Conservation (phyloP, 176 grass and related monocot species). For the Canna indica region DNA sequence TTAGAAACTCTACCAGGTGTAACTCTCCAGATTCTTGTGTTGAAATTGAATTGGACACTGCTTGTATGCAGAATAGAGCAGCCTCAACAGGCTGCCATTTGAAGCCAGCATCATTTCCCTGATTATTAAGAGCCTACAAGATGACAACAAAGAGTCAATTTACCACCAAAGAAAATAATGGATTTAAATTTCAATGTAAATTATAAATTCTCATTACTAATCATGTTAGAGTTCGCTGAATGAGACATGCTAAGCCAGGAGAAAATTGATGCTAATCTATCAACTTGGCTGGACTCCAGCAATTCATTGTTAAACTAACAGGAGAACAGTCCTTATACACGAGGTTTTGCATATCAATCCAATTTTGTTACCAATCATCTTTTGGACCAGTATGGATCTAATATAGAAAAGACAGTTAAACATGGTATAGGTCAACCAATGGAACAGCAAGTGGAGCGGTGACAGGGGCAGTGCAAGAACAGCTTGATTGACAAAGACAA, state of each 20-base stretch:
- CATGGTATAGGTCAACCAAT: no score
- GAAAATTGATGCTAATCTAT: no score
- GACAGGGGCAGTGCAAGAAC: no score
- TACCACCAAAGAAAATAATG: not conserved
- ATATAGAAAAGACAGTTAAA: no score
- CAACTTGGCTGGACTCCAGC: no score
- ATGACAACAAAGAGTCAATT: slow-evolving; percentile 9
- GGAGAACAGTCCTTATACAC: no score
- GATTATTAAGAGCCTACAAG: slow-evolving; percentile 63
- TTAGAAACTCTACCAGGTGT: slow-evolving; percentile 50
- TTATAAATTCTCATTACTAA: not conserved
- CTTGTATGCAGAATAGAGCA: slow-evolving; percentile 87
- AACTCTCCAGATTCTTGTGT: slow-evolving; percentile 72
- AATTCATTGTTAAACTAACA: no score
- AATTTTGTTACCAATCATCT: no score
- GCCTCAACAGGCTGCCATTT: slow-evolving; percentile 94
- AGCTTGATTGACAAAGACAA: no score
- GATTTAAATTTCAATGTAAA: not conserved
- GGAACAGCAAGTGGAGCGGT: no score
- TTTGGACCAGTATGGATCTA: no score
- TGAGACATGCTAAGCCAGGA: not conserved
- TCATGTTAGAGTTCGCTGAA: not conserved
- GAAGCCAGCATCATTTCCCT: slow-evolving; percentile 31
- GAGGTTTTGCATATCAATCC: no score
- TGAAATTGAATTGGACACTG: slow-evolving; percentile 75